Conservation (phyloP, 2,329 filamentous ascomycete species). For the Ophiostoma piceae region DNA sequence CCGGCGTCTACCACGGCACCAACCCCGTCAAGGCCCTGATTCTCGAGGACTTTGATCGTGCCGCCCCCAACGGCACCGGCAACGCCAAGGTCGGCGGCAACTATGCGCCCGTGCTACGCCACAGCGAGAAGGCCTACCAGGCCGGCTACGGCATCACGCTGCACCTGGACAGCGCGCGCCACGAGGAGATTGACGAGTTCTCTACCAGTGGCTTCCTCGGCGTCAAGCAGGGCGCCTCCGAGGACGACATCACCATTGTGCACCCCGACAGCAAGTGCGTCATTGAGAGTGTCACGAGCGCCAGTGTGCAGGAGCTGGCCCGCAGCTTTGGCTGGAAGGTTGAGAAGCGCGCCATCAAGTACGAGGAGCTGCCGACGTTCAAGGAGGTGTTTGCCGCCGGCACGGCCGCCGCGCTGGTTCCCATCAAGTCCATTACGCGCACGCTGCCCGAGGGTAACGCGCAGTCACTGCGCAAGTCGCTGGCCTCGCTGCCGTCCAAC, state of each 20-base stretch:
- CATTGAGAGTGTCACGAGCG: conserved; percentile 79
- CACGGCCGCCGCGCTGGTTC: conserved; percentile 85
- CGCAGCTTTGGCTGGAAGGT: conserved; percentile 76
- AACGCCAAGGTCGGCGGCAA: conserved; percentile 94
- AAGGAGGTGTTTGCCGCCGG: conserved; percentile 86
- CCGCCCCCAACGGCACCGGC: conserved; percentile 85
- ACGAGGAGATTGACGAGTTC: conserved; percentile 90
- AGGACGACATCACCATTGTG: conserved; percentile 60
- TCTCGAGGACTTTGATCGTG: conserved; percentile 86
- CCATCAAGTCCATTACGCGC: conserved; percentile 84
- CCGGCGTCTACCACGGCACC: conserved; percentile 87
- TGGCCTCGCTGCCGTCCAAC: conserved; percentile 33
- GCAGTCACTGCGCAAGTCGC: conserved; percentile 34
- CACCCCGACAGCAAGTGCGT: conserved; percentile 85
- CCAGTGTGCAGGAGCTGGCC: conserved; percentile 71
- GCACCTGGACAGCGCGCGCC: conserved; percentile 79
- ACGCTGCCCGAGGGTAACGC: conserved; percentile 39
- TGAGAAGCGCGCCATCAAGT: conserved; percentile 68
- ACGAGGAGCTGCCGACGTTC: conserved; percentile 50
- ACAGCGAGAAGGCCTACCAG: conserved; percentile 72
- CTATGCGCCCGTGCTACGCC: conserved; percentile 85
- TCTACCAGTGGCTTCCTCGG: conserved; percentile 92
- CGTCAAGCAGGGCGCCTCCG: conserved; percentile 50
- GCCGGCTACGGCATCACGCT: conserved; percentile 91
- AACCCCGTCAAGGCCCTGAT: conserved; percentile 83